These are phyloP conservation scores for Serendipita vermifera DNA, from an alignment of 768 basidiomycete genomes.

Conservation along the genomic window DNA sequence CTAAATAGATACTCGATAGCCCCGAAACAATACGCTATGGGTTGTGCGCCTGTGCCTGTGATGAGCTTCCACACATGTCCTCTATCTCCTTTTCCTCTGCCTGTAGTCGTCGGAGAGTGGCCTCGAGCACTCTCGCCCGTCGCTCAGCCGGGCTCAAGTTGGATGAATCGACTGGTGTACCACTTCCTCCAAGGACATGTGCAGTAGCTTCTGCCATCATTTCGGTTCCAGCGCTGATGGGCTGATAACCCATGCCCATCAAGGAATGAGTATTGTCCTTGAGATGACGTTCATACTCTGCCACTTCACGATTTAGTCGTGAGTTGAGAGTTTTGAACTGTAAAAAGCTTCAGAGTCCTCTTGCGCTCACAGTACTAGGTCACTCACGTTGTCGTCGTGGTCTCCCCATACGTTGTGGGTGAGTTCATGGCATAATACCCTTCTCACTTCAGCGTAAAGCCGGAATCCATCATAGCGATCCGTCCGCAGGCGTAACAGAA, in stretches of 20 bases:
- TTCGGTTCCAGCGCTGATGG: constrained; percentile 39
- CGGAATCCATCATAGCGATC: constrained; percentile 62
- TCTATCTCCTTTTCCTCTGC: constrained; percentile 62
- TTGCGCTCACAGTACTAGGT: background rate
- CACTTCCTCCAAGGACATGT: constrained; percentile 47
- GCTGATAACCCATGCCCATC: constrained; percentile 34
- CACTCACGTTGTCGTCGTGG: constrained; percentile 58
- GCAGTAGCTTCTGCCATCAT: constrained; percentile 32
- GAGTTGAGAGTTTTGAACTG: constrained; percentile 72
- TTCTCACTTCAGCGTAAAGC: constrained; percentile 46
- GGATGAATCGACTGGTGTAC: constrained; percentile 34
- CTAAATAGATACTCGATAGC: too few species aligned
- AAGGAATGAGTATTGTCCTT: constrained; percentile 44
- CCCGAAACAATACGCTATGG: too few species aligned
- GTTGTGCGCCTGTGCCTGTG: background rate
- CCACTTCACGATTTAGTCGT: constrained; percentile 56
- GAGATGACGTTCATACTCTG: constrained; percentile 46
- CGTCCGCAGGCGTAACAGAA: constrained; percentile 46
- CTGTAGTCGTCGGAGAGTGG: constrained; percentile 45
- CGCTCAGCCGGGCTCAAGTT: constrained; percentile 28
- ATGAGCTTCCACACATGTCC: constrained; percentile 51
- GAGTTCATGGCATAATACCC: constrained; percentile 64
- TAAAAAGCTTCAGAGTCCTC: background rate
- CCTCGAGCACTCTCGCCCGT: constrained; percentile 41
- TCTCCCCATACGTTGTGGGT: constrained; percentile 62